A percentile compares a stretch with the other conserved stretches of the same genome.
Evolutionary conservation across 495 filamentous ascomycete species (phyloP).

Genomic region (Pseudomonodictys pantanalensis): DNA sequence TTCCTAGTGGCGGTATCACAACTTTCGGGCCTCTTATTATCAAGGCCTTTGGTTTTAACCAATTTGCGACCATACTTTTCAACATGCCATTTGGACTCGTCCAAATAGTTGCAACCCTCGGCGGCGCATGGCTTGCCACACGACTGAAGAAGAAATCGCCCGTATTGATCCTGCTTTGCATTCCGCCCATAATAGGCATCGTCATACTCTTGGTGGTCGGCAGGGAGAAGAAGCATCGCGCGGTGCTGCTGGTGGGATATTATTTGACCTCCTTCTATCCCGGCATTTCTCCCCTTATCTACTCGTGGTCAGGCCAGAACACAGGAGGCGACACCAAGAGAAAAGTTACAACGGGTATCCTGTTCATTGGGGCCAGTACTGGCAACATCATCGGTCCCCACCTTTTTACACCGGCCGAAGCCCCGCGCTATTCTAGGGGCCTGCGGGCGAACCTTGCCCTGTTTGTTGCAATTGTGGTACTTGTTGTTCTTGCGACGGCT

Average conservation of each 20-base stretch:
- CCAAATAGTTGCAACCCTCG: slow-evolving; percentile 57
- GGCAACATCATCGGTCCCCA: slow-evolving; percentile 58
- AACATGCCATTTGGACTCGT: slow-evolving; percentile 65
- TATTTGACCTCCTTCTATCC: slow-evolving; percentile 59
- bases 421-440: slow-evolving; percentile 54
- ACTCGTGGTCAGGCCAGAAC: slow-evolving; percentile 62
- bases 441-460: slow-evolving; percentile 56
- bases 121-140: slow-evolving; percentile 56
- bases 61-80: slow-evolving; percentile 61
- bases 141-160: slow-evolving; percentile 54
- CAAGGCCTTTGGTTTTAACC: slow-evolving; percentile 57
- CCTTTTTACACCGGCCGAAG: slow-evolving; percentile 56
- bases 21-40: slow-evolving; percentile 66
- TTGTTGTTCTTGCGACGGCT: slow-evolving; percentile 45
- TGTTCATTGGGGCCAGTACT: slow-evolving; percentile 57
- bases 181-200: slow-evolving; percentile 57
- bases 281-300: slow-evolving; percentile 60
- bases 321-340: slow-evolving; percentile 64
- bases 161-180: slow-evolving; percentile 53
- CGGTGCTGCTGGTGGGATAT: slow-evolving; percentile 55
- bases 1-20: slow-evolving; percentile 60
- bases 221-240: slow-evolving; percentile 47
- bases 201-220: slow-evolving; percentile 53
- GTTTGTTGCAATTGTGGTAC: slow-evolving; percentile 52
- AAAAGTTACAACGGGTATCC: slow-evolving; percentile 56